Evolutionary conservation across 495 filamentous ascomycete species (phyloP).

Genomic region (Tuber borchii): DNA sequence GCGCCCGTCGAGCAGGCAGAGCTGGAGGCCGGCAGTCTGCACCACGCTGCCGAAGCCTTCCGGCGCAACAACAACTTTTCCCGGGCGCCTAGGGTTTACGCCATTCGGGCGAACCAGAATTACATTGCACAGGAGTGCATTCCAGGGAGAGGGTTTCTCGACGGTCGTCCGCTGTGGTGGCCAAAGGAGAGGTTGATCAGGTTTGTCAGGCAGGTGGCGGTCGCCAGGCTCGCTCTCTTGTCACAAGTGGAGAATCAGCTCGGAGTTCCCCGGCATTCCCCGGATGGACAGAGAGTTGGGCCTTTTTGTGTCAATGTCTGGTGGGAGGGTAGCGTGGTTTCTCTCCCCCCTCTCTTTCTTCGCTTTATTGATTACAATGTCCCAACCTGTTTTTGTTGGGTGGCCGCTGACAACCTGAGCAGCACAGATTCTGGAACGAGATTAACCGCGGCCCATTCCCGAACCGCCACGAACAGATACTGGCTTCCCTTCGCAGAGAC

Average conservation of each 20-base stretch:
- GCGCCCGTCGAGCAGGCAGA: too few species aligned
- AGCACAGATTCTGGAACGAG: not conserved
- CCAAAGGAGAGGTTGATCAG: not conserved
- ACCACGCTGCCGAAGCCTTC: too few species aligned
- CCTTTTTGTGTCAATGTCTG: not conserved
- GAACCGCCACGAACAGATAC: not conserved
- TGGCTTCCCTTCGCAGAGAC: not conserved
- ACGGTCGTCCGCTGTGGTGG: not conserved
- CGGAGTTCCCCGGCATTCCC: not conserved
- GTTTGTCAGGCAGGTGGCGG: not conserved
- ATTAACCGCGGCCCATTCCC: not conserved
- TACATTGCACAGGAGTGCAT: not conserved
- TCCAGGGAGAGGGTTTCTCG: not conserved
- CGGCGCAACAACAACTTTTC: too few species aligned
- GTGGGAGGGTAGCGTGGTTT: not conserved
- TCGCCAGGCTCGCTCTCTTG: not conserved
- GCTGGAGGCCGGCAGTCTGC: too few species aligned
- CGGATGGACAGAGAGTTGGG: not conserved
- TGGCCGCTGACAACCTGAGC: not conserved
- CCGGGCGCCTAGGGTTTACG: too few species aligned
- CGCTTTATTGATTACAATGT: not conserved
- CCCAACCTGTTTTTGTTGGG: not conserved
- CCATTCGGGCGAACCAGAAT: accelerated
- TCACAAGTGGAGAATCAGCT: not conserved
- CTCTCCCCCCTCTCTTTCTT: not conserved